Evolutionary conservation across 140 eudicot species (phyloP).

Genomic region (Bidens hawaiensis): DNA sequence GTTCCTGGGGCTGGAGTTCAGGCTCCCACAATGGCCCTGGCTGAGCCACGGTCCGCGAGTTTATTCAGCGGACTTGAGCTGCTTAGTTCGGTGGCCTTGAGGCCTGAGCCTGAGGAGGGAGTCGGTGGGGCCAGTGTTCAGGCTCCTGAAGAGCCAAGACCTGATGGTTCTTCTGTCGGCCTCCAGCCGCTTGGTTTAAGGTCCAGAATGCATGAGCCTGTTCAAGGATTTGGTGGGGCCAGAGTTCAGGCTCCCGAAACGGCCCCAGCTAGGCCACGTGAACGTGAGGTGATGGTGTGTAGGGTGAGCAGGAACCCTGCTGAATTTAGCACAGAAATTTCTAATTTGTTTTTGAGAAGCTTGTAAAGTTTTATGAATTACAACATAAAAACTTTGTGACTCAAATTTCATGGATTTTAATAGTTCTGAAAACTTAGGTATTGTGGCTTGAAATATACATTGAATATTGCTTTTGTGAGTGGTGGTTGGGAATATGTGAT

Average conservation of each 20-base stretch:
- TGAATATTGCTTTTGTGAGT: no score
- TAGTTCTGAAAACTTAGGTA: background rate
- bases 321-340: background rate
- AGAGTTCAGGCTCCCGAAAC: no score
- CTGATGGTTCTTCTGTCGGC: background rate
- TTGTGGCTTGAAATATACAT: background rate
- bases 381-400: background rate
- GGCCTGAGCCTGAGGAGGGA: no score
- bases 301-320: background rate
- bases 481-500: background rate
- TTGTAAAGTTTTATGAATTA: background rate
- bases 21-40: background rate
- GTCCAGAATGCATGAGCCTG: no score
- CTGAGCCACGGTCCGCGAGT: background rate
- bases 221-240: no score
- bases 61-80: no score
- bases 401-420: background rate
- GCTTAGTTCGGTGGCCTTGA: no score
- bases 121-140: no score
- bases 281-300: background rate
- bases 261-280: no score
- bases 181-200: no score
- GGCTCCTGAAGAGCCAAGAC: no score
- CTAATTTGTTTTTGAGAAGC: background rate
- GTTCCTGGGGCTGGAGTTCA: background rate